Conservation (phyloP, 2,329 filamentous ascomycete genomes). For the Phoma sp. region DNA sequence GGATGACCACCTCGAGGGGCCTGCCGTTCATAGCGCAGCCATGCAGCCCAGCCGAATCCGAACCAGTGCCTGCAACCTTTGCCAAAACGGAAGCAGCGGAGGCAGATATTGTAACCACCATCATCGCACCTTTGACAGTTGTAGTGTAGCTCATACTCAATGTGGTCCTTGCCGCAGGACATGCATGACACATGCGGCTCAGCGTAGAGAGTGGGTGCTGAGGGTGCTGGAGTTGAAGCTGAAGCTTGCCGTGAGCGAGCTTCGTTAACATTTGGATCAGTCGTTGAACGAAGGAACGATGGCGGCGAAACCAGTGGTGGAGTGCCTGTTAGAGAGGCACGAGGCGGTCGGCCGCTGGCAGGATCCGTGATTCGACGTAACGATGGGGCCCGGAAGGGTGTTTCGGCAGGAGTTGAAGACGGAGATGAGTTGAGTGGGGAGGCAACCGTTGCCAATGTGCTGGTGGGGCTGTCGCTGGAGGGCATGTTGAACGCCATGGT, state of each 20-base stretch:
- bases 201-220: conserved; percentile 56
- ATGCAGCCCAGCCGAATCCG: conserved; percentile 80
- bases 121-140: conserved; percentile 75
- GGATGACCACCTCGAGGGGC: conserved; percentile 53
- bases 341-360: conserved; percentile 26
- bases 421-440: conserved; percentile 30
- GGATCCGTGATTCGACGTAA: conserved; percentile 46
- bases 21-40: conserved; percentile 66
- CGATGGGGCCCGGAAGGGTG: conserved; percentile 26
- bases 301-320: conserved; percentile 34
- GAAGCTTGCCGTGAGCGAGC: conserved; percentile 26
- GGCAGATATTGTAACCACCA: conserved; percentile 80
- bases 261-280: conserved; percentile 33
- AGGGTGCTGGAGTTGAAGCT: conserved; percentile 17
- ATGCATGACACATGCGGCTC: conserved; percentile 80
- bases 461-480: conserved; percentile 37
- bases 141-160: conserved; percentile 88
- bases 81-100: conserved; percentile 78
- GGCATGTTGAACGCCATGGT: conserved; percentile 36
- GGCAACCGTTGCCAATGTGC: conserved; percentile 33
- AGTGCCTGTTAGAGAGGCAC: conserved; percentile 34
- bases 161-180: conserved; percentile 72
- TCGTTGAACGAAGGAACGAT: conserved; percentile 39
- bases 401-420: conserved; percentile 22
- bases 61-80: conserved; percentile 87